Percentiles rank a stretch among this genome's conserved stretches.
Conservation (phyloP, 768 basidiomycete species). For the Myochromella boudieri region DNA sequence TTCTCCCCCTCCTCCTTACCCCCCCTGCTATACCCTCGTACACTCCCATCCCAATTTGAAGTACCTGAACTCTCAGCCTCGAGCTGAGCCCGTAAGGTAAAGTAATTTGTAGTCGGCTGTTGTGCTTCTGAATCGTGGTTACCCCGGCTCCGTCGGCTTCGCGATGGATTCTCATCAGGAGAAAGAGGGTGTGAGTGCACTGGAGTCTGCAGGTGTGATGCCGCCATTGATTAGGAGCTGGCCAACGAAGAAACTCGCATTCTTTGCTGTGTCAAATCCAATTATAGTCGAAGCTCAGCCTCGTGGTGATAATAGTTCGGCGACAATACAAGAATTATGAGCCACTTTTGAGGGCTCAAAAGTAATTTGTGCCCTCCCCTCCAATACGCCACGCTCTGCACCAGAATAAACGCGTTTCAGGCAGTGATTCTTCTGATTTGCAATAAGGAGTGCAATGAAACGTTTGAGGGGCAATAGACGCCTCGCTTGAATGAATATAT, state of each 20-base stretch:
- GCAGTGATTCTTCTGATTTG: neutral
- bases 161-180: constrained; percentile 47
- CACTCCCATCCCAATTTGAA: constrained; percentile 48
- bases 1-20: constrained; percentile 26
- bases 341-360: neutral
- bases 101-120: constrained; percentile 51
- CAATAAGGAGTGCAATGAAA: too few relatives aligned
- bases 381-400: constrained; percentile 7
- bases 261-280: neutral
- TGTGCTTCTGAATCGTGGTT: constrained; percentile 28
- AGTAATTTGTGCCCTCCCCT: neutral
- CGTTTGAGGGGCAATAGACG: too few relatives aligned
- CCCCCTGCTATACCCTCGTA: constrained; percentile 52
- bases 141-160: constrained; percentile 49
- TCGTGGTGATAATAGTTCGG: constrained; percentile 5
- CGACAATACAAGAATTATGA: too few relatives aligned
- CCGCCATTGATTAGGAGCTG: constrained; percentile 28
- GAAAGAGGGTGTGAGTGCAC: constrained; percentile 75
- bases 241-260: constrained; percentile 4
- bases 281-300: constrained; percentile 1
- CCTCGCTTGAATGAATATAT: too few relatives aligned
- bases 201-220: constrained; percentile 48
- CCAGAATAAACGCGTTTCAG: neutral
- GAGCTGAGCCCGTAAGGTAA: constrained; percentile 60
- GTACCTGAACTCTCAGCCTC: constrained; percentile 41